A percentile compares a stretch with the other conserved stretches of the same genome.
Evolutionary conservation across 306 rosid genomes (phyloP).

Genomic region (Vicia villosa): DNA sequence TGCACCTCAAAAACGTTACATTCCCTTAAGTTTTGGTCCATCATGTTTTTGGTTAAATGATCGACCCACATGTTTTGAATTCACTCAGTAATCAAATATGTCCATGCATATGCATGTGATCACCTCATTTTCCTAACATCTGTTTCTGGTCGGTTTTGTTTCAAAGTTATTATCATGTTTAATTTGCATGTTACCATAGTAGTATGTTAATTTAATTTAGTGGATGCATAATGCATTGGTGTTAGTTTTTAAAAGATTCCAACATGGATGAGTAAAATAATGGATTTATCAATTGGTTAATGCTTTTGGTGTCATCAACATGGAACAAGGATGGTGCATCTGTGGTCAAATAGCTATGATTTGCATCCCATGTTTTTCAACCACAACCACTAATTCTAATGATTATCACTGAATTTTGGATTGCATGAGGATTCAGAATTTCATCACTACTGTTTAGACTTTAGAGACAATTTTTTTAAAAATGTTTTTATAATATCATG

Average conservation of each 20-base stretch:
- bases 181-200: not conserved
- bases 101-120: constrained; percentile 28
- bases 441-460: constrained; percentile 39
- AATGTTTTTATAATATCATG: constrained; percentile 36
- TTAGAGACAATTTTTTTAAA: constrained; percentile 6
- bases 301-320: constrained; percentile 39
- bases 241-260: constrained; percentile 3
- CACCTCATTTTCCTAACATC: constrained; percentile 9
- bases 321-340: constrained; percentile 37
- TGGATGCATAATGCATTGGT: no score
- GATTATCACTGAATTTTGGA: constrained; percentile 37
- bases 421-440: constrained; percentile 38
- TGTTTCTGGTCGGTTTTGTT: constrained; percentile 31
- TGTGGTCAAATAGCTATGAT: constrained; percentile 42
- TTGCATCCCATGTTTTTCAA: constrained; percentile 42
- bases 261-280: constrained; percentile 28
- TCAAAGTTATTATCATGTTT: not conserved
- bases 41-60: constrained; percentile 29
- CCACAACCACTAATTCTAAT: constrained; percentile 34
- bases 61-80: constrained; percentile 3
- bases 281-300: constrained; percentile 19
- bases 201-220: not conserved
- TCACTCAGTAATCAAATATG: not conserved
- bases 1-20: constrained; percentile 40
- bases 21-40: constrained; percentile 36